Base-by-base conservation (phyloP, 1,139 yeast genomes). In the Pichia sp. region DNA sequence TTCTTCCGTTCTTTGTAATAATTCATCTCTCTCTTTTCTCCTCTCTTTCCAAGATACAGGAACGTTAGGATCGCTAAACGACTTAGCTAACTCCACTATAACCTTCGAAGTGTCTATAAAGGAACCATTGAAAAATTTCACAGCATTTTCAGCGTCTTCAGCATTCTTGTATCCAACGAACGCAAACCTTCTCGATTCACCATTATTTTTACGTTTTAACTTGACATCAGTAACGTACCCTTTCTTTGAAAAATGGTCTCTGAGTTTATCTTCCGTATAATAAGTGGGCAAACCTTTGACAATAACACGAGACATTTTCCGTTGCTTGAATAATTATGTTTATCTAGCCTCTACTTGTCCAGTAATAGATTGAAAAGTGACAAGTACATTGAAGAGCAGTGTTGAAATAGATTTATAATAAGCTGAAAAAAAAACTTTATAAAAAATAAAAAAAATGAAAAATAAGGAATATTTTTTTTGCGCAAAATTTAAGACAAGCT, bases 251-350 rank as follows among this genome's bases (percentile, higher is more conserved):
- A 93, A 93, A 67, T 86, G 93, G 31, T 79, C 80, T 59, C 78
- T 77, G 57, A 93, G 74, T 61, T 87, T 83, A 2, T 82, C 90
- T 67, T 93, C 98, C 0, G 85, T 82, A 58, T 84, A 79, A 67
- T 88, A 88, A 60, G 77, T 75, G 29, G 99, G 99, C 56, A 93
- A 76, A 47, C 96, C 96, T 70, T 90, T 95, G n/a, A 95, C 96
- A 64, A 93, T 93, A 57, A 95, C 79, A 72, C 99, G 87, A 44
- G 99, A 92, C 97, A 86, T 86, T 4, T 16, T 50, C 4, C 34
- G 34, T 31, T 31, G 11, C 11, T 31, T 45, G 23, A 40, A 40
- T n/a, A 10, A 8, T n/a, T 19, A 19, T 19, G 23, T 19, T 19
- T 19, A 19, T 19, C 23, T 19, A 19, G 23, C 3, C 23, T 19